These are phyloP conservation scores for Candida palmyrensis DNA, from an alignment of 805 yeast species.

Conservation along the genomic window DNA sequence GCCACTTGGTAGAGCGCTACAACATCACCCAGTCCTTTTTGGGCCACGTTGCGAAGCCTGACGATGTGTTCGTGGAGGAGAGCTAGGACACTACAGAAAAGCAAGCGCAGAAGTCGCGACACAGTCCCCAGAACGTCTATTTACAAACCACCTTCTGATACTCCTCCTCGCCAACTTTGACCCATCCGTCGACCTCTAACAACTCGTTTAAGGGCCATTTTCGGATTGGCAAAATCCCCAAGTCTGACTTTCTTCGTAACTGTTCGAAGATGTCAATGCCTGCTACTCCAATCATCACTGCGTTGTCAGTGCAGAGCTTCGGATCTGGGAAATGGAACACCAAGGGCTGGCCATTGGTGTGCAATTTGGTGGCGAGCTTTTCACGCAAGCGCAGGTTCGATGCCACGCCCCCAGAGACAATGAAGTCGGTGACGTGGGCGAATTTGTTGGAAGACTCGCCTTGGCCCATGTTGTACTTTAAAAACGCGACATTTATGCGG, in stretches of 20 bases:
- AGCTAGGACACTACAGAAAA: not conserved
- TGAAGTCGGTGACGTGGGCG: slow-evolving; percentile 46
- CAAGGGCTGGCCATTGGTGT: slow-evolving; percentile 9
- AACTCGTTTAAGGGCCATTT: slow-evolving; percentile 77
- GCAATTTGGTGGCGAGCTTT: slow-evolving; percentile 39
- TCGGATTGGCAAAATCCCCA: slow-evolving; percentile 58
- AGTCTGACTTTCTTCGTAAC: slow-evolving; percentile 41
- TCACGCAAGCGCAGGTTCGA: slow-evolving; percentile 58
- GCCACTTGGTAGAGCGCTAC: slow-evolving; percentile 45
- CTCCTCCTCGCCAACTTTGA: slow-evolving; percentile 15
- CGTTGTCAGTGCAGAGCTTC: slow-evolving; percentile 85
- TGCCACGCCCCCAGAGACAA: slow-evolving; percentile 94
- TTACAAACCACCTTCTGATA: slow-evolving; percentile 7
- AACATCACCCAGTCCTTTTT: slow-evolving; percentile 53
- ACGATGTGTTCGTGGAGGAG: not conserved
- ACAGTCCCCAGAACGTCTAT: too few relatives aligned
- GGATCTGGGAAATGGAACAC: slow-evolving; percentile 63
- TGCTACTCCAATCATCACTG: slow-evolving; percentile 97
- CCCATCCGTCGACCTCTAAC: slow-evolving; percentile 48
- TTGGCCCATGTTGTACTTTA: slow-evolving; percentile 15
- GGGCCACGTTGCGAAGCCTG: slow-evolving; percentile 32
- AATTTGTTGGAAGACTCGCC: slow-evolving; percentile 28
- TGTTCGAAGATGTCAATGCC: slow-evolving; percentile 81
- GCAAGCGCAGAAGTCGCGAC: slow-evolving; percentile 1
- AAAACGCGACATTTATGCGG: slow-evolving; percentile 51